A percentile compares a stretch with the other conserved stretches of the same genome.
Evolutionary conservation across 2,329 filamentous ascomycete species (phyloP).

Genomic region (Pseudogymnoascus sp.): DNA sequence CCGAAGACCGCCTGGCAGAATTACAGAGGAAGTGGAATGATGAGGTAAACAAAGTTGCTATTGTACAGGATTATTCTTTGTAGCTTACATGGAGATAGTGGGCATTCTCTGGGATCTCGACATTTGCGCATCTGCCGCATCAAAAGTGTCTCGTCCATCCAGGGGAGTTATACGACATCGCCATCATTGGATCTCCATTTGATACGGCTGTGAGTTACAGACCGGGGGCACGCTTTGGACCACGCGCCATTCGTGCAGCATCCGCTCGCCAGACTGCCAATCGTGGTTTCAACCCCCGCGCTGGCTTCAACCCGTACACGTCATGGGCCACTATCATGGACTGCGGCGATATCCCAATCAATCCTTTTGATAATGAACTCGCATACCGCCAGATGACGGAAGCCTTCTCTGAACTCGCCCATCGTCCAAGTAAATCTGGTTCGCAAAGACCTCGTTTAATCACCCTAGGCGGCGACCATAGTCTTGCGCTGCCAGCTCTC

Average conservation of each 20-base stretch:
- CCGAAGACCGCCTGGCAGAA: background rate
- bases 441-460: slow-evolving; percentile 48
- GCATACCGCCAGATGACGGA: slow-evolving; percentile 79
- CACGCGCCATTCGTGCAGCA: slow-evolving; percentile 78
- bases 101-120: slow-evolving; percentile 68
- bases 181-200: slow-evolving; percentile 66
- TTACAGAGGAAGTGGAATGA: slow-evolving; percentile 1
- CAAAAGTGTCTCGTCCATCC: slow-evolving; percentile 64
- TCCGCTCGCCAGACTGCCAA: slow-evolving; percentile 74
- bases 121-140: slow-evolving; percentile 66
- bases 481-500: slow-evolving; percentile 62
- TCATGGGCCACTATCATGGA: slow-evolving; percentile 76
- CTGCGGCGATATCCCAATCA: slow-evolving; percentile 85
- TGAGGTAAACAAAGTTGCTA: background rate
- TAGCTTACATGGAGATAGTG: slow-evolving; percentile 33
- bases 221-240: slow-evolving; percentile 74
- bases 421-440: slow-evolving; percentile 21
- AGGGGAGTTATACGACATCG: slow-evolving; percentile 61
- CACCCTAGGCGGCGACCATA: slow-evolving; percentile 69
- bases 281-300: slow-evolving; percentile 76
- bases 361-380: slow-evolving; percentile 77
- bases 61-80: background rate
- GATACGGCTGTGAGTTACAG: slow-evolving; percentile 68
- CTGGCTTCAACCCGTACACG: slow-evolving; percentile 74
- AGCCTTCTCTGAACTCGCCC: slow-evolving; percentile 65